phyloP scores from a whole-genome alignment of 2,329 filamentous ascomycete species.

The Shiraia bambusicola region DNA sequence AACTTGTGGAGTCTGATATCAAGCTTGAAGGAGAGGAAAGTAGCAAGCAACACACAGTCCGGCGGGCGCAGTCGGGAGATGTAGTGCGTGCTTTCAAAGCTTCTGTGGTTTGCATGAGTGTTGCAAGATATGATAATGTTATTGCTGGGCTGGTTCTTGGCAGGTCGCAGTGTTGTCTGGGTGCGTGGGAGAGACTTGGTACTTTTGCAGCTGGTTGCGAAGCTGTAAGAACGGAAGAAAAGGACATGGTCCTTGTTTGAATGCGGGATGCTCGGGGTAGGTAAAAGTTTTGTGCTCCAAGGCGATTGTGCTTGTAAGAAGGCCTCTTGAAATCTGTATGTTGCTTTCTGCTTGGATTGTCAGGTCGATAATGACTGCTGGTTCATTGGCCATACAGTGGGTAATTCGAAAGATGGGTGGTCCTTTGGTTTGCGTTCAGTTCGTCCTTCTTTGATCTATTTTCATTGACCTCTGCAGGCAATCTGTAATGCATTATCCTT shows the following conservation, averaged over 20 bases:
- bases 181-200: constrained; percentile 29
- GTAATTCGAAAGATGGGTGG: no score
- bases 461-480: no score
- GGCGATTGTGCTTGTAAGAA: no score
- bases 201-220: constrained; percentile 32
- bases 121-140: constrained; percentile 28
- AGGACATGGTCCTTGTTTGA: constrained; percentile 25
- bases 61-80: constrained; percentile 22
- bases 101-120: constrained; percentile 28
- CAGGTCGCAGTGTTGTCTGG: constrained; percentile 8
- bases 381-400: no score
- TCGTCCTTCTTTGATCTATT: no score
- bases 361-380: no score
- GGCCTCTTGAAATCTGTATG: no score
- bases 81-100: constrained; percentile 19
- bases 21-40: constrained; percentile 3
- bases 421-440: no score
- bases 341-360: no score
- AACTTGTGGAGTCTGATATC: constrained; percentile 20
- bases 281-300: no score
- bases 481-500: no score
- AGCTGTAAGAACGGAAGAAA: constrained; percentile 19
- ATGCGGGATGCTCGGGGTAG: no score
- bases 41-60: constrained; percentile 15
- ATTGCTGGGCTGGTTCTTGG: constrained; percentile 35